Conservation (phyloP, 169 alveolate genomes). For the Fabrea salina region DNA sequence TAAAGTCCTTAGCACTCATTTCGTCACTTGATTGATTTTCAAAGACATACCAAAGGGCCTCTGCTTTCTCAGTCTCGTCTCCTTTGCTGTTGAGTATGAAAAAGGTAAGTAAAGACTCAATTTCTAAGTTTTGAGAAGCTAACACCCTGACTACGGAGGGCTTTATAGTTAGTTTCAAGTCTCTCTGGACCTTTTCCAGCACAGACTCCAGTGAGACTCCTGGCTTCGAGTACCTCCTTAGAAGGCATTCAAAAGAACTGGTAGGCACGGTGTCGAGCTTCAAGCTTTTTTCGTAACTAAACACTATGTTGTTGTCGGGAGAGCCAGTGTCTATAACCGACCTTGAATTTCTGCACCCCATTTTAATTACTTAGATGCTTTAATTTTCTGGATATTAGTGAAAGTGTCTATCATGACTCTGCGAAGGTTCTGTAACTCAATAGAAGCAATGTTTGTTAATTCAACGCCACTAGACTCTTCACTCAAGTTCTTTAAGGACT, state of each 20-base stretch:
- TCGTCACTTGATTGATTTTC: neutral
- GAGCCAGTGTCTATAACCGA: neutral
- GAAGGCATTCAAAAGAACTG: neutral
- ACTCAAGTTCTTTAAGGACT: neutral
- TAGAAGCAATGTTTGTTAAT: slow-evolving; percentile 12
- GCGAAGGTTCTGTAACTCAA: slow-evolving; percentile 5
- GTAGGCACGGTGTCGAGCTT: neutral
- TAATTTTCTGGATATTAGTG: neutral
- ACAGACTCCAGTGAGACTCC: neutral
- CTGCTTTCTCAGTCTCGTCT: neutral
- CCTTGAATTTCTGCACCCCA: slow-evolving; percentile 19
- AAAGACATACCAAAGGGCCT: neutral
- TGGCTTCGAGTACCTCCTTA: neutral
- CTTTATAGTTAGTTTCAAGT: neutral
- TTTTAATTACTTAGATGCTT: neutral
- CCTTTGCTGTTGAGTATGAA: neutral
- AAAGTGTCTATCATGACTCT: neutral
- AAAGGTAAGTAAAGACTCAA: neutral
- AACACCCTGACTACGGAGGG: neutral
- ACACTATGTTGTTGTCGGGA: neutral
- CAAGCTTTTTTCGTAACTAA: neutral
- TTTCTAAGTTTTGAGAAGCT: neutral
- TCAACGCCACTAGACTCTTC: neutral
- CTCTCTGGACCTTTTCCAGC: neutral
- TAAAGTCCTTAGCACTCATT: neutral